phyloP scores from a whole-genome alignment of 169 alveolate genomes.

The Babesia gibsoni region DNA sequence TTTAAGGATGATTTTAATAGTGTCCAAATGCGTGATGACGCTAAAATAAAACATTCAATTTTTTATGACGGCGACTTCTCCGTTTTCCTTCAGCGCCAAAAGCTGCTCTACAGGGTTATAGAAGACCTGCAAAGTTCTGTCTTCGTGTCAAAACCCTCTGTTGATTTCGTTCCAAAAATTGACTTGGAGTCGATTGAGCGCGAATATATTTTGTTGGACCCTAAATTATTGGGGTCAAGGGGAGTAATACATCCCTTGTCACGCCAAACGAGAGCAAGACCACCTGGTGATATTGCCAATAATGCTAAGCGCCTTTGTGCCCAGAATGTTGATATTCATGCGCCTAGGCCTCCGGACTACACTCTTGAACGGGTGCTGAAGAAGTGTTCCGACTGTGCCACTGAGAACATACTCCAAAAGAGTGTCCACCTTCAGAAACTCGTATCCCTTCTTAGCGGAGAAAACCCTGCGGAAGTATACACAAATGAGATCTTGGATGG shows the following conservation, averaged over 20 bases:
- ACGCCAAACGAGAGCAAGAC: not conserved
- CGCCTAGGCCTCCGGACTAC: conserved; percentile 3
- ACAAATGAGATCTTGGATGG: conserved; percentile 23
- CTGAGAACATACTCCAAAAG: conserved; percentile 1
- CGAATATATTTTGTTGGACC: conserved; percentile 20
- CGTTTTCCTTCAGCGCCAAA: conserved; percentile 15
- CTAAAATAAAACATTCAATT: not conserved
- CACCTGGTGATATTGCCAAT: not conserved
- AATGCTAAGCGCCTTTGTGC: conserved; percentile 15
- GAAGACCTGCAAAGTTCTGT: conserved; percentile 19
- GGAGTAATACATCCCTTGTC: not conserved
- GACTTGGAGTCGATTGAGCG: conserved; percentile 13
- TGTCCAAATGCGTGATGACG: conserved; percentile 1
- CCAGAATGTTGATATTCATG: not conserved
- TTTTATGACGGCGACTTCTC: conserved; percentile 23
- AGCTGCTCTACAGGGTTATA: conserved; percentile 16
- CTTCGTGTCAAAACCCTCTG: conserved; percentile 32
- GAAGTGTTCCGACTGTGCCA: conserved; percentile 22
- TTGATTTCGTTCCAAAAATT: conserved; percentile 15
- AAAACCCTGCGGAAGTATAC: conserved; percentile 16
- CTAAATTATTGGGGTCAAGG: conserved; percentile 9
- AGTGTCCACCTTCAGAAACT: conserved; percentile 24
- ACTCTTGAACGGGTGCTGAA: conserved; percentile 15
- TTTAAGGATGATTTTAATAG: not conserved
- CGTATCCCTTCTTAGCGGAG: conserved; percentile 23